Base-by-base conservation (phyloP, 2,329 filamentous ascomycete species). In the Cryphonectria naterciae region DNA sequence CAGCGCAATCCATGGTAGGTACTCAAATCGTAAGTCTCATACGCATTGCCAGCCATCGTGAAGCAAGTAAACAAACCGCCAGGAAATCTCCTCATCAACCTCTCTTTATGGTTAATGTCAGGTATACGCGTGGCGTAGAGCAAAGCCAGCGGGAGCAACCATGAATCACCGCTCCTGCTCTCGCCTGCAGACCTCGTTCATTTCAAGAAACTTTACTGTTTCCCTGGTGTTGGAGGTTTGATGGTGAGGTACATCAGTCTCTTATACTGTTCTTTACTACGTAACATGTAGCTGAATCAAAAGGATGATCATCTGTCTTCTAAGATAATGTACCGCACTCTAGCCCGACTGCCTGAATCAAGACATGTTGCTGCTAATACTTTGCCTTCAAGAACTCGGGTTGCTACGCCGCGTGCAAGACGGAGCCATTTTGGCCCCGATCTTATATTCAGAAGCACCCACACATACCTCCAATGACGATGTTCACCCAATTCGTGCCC, bases 61-160 rank as follows among this genome's bases (percentile, higher is more conserved):
- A 68, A 65, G 1, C 10, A 37, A 32, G 15, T 72, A 43, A 70
- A 80, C 84, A n/a, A 70, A 80, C 83, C 92, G 93, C 93, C 90
- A 92, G 87, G 84, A 89, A 94, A 97, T 97, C 93, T 92, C 92
- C 93, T 91, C 90, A 89, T 91, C 87, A 88, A 91, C 89, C 92
- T 86, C 84, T 78, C 77, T 82, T 85, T 79, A 91, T 93, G 92
- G 91, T 89, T 92, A 58, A 87, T 89, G 89, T 89, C 63, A 93
- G 94, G 91, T 97, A 97, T 90, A 97, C 92, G 90, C 89, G 88
- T 95, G 89, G 94, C 94, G 93, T 87, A 97, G 86, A 97, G 82
- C 77, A 87, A 96, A 83, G 78, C 80, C 77, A 81, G 81, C 78
- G 79, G 78, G 77, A 76, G 76, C 65, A 72, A 79, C 46, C 70